Conservation (phyloP, 768 basidiomycete genomes). For the Leccinum subgranulosum region DNA sequence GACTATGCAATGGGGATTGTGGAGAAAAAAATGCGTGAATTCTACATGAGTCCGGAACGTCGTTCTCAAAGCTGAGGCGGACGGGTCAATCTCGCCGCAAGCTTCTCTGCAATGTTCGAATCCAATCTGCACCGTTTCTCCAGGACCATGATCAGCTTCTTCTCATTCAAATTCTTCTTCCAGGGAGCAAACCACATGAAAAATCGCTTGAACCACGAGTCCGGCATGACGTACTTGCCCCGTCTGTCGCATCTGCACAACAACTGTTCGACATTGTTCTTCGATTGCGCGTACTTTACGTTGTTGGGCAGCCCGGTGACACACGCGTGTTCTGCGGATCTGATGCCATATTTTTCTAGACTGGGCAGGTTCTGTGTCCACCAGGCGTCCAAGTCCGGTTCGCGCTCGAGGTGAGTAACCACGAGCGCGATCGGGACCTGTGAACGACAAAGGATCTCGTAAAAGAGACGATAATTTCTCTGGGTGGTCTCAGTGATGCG, state of each 20-base stretch:
- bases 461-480: no score
- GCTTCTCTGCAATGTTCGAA: background rate
- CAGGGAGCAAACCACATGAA: background rate
- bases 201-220: background rate
- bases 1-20: no score
- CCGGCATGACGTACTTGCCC: background rate
- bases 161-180: background rate
- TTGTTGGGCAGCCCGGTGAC: slow-evolving; percentile 25
- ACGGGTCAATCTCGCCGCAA: background rate
- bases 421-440: no score
- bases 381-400: slow-evolving; percentile 31
- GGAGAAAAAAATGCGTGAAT: no score
- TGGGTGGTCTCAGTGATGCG: no score
- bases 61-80: background rate
- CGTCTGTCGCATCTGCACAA: background rate
- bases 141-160: background rate
- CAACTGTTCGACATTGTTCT: background rate
- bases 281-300: slow-evolving; percentile 12
- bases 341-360: slow-evolving; percentile 22
- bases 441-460: no score
- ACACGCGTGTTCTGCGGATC: slow-evolving; percentile 29
- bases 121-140: background rate
- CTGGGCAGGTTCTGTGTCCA: slow-evolving; percentile 25
- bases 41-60: no score
- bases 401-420: slow-evolving; percentile 33